phyloP scores from a whole-genome alignment of 331 rosid genomes.

The Quercus phellos region DNA sequence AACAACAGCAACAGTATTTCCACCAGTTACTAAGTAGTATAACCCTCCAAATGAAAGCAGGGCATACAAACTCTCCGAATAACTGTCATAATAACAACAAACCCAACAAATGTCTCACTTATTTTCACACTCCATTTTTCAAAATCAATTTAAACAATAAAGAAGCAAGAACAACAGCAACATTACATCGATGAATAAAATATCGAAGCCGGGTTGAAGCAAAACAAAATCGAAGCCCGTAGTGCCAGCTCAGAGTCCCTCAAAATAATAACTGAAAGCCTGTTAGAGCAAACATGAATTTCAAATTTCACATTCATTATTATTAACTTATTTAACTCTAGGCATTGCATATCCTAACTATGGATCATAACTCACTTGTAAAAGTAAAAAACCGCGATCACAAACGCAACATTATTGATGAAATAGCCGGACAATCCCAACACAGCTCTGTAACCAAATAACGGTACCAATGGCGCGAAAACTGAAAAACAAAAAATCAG shows the following conservation, averaged over 20 bases:
- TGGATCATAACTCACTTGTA: constrained; percentile 38
- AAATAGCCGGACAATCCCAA: constrained; percentile 61
- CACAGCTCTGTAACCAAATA: constrained; percentile 54
- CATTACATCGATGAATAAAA: constrained; percentile 79
- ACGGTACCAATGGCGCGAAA: constrained; percentile 33
- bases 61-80: constrained; percentile 71
- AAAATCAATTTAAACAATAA: not conserved
- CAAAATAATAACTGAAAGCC: constrained; percentile 64
- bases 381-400: constrained; percentile 57
- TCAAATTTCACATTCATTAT: no score
- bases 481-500: constrained; percentile 28
- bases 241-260: constrained; percentile 55
- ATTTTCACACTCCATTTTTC: not conserved
- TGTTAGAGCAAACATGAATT: constrained; percentile 16
- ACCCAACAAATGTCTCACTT: not conserved
- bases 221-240: constrained; percentile 74
- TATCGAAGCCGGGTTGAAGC: constrained; percentile 91
- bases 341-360: no score
- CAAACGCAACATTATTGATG: constrained; percentile 62
- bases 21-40: constrained; percentile 57
- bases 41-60: constrained; percentile 71
- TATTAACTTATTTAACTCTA: no score
- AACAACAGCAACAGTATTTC: constrained; percentile 46
- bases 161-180: not conserved
- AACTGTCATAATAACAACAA: constrained; percentile 44